Evolutionary conservation across 2,329 filamentous ascomycete species (phyloP).

Genomic region (Beauveria australis): DNA sequence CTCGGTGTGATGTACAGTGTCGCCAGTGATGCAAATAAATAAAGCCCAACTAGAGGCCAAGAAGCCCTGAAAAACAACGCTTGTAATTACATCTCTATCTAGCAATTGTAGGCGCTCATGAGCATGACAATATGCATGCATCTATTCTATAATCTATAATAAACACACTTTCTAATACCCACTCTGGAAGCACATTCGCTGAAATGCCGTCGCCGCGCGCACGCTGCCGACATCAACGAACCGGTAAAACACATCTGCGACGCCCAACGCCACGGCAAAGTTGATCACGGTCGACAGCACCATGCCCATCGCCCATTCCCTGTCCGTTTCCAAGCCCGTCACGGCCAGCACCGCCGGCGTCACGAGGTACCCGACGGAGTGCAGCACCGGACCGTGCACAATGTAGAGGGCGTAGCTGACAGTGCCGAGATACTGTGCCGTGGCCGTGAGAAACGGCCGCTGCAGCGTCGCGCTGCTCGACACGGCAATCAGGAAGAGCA

Average conservation of each 20-base stretch:
- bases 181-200: neutral
- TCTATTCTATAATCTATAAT: neutral
- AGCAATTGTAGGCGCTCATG: neutral
- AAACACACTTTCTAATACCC: neutral
- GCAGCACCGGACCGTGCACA: constrained; percentile 10
- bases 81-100: neutral
- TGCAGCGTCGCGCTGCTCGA: neutral
- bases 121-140: neutral
- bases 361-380: constrained; percentile 4
- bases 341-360: neutral
- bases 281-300: neutral
- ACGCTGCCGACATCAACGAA: constrained; percentile 6
- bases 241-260: constrained; percentile 8
- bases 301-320: neutral
- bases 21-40: too few relatives aligned
- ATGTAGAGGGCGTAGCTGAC: constrained; percentile 11
- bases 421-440: constrained; percentile 9
- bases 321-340: neutral
- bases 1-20: too few relatives aligned
- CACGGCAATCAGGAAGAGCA: constrained; percentile 3
- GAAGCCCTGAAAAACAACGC: neutral
- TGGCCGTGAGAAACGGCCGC: constrained; percentile 4
- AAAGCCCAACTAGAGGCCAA: too few relatives aligned
- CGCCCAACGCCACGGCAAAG: neutral
- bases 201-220: constrained; percentile 1